Evolutionary conservation across 176 grass and related monocot species (phyloP).

Genomic region (Avena insularis): DNA sequence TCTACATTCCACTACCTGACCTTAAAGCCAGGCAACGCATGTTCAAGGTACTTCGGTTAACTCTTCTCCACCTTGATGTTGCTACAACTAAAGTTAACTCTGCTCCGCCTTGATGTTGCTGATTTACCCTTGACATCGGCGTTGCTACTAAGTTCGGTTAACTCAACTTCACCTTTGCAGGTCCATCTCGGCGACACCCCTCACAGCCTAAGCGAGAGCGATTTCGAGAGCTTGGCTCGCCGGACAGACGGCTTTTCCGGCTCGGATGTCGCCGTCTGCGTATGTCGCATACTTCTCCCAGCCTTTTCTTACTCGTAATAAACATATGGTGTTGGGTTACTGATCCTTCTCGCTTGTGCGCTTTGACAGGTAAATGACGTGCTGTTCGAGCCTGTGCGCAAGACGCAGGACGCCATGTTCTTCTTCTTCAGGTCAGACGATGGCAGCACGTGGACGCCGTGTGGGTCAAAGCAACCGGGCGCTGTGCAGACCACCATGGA

Average conservation of each 20-base stretch:
- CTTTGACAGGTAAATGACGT: constrained; percentile 66
- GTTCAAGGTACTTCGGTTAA: constrained; percentile 60
- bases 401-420: constrained; percentile 72
- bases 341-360: neutral
- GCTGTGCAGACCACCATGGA: constrained; percentile 67
- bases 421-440: constrained; percentile 50
- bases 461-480: constrained; percentile 52
- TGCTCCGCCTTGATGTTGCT: neutral
- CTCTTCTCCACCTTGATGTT: neutral
- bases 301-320: neutral
- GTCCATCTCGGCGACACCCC: constrained; percentile 71
- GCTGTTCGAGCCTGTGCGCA: constrained; percentile 63
- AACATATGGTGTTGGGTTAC: no score
- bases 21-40: constrained; percentile 75
- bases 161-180: constrained; percentile 24
- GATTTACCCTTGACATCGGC: neutral
- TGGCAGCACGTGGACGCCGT: constrained; percentile 48
- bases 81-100: neutral
- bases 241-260: constrained; percentile 65
- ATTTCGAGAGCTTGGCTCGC: constrained; percentile 62
- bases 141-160: neutral
- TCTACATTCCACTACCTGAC: constrained; percentile 79
- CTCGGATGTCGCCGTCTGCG: constrained; percentile 65
- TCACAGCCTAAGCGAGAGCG: constrained; percentile 56
- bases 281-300: constrained; percentile 30